Conservation (phyloP, 1,284 basidiomycete genomes). For the Ceratobasidium sp. region DNA sequence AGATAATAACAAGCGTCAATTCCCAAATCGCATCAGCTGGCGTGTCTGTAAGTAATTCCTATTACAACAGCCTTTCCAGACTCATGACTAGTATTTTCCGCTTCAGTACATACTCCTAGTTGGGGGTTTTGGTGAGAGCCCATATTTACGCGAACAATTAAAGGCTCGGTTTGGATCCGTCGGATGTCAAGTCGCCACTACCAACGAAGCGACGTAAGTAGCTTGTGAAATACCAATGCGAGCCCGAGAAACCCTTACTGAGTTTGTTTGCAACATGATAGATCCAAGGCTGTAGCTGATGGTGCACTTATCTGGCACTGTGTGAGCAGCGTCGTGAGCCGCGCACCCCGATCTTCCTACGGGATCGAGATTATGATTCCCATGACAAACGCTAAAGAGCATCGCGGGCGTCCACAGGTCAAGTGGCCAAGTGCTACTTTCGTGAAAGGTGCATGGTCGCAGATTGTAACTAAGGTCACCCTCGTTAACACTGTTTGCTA, state of each 20-base stretch:
- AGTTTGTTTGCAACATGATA: background rate
- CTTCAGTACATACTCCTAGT: slow-evolving; percentile 37
- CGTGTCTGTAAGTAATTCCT: slow-evolving; percentile 7
- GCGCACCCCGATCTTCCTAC: slow-evolving; percentile 15
- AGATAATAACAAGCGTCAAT: slow-evolving; percentile 9
- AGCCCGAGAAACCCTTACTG: background rate
- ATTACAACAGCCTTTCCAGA: background rate
- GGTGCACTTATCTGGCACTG: slow-evolving; percentile 40
- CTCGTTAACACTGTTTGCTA: no score
- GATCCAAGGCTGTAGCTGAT: slow-evolving; percentile 39
- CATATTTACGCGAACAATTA: slow-evolving; percentile 21
- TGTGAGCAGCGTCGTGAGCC: slow-evolving; percentile 4
- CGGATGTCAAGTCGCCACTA: background rate
- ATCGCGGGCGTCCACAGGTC: background rate
- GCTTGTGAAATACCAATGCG: no score
- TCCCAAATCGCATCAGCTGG: background rate
- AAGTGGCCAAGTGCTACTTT: background rate
- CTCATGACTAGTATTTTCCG: background rate
- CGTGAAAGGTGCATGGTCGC: slow-evolving; percentile 22
- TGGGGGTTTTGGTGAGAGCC: slow-evolving; percentile 42
- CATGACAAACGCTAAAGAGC: background rate
- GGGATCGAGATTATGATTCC: slow-evolving; percentile 20
- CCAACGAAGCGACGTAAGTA: slow-evolving; percentile 38
- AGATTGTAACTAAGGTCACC: slow-evolving; percentile 28
- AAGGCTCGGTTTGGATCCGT: background rate